These are phyloP conservation scores for Ulota crispa DNA, from an alignment of 225 moss, liverwort and hornwort genomes.

Conservation along the genomic window DNA sequence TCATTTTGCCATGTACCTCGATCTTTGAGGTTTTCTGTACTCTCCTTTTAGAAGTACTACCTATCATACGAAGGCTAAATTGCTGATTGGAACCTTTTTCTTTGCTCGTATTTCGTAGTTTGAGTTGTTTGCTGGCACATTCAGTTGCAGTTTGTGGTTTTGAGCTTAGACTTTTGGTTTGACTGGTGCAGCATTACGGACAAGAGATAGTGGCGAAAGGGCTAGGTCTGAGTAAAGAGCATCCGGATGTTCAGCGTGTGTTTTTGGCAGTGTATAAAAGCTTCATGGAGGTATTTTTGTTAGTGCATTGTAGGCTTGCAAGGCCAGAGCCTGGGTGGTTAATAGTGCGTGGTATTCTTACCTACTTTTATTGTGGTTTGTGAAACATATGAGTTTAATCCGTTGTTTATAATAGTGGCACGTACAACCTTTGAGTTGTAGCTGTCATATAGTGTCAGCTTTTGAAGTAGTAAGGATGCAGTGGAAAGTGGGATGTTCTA, in stretches of 20 bases:
- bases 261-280: conserved; percentile 86
- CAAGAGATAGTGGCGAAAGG: conserved; percentile 65
- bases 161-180: not conserved
- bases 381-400: not conserved
- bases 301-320: not conserved
- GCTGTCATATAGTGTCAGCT: not conserved
- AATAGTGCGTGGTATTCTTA: not conserved
- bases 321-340: not conserved
- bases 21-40: too few species aligned
- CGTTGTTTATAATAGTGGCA: not conserved
- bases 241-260: conserved; percentile 78
- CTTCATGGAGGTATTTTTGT: conserved; percentile 76
- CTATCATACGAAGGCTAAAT: not conserved
- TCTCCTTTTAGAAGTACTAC: not conserved
- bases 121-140: not conserved
- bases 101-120: not conserved
- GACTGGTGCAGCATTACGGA: conserved; percentile 42
- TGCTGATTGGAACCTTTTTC: not conserved
- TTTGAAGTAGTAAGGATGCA: not conserved
- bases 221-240: conserved; percentile 59
- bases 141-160: conserved; percentile 2
- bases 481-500: not conserved
- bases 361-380: not conserved
- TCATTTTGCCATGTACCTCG: not conserved
- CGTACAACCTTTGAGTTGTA: not conserved